Conservation (phyloP, 495 filamentous ascomycete genomes). For the Platismatia glauca region DNA sequence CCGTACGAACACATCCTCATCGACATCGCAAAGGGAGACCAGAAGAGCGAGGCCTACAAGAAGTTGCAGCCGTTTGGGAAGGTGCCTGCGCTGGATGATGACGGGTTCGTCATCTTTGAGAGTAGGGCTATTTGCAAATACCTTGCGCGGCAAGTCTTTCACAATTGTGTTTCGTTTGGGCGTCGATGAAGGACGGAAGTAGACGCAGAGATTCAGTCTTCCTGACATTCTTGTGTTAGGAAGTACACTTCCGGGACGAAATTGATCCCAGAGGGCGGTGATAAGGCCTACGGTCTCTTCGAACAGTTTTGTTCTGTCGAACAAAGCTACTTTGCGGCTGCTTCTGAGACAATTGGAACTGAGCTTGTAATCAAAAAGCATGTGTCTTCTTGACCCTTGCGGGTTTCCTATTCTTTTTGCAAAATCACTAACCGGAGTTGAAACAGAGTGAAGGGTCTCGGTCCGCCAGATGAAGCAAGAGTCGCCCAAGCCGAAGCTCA, state of each 20-base stretch:
- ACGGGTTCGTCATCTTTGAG: constrained; percentile 28
- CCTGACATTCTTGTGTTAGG: constrained; percentile 11
- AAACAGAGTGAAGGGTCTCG: constrained; percentile 19
- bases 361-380: constrained; percentile 26
- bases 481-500: constrained; percentile 14
- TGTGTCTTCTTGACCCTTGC: constrained; percentile 2
- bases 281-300: constrained; percentile 24
- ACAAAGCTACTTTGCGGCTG: constrained; percentile 21
- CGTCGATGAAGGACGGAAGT: not conserved
- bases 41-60: constrained; percentile 17
- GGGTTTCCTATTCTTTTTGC: not conserved
- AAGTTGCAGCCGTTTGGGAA: constrained; percentile 27
- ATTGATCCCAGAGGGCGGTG: constrained; percentile 22
- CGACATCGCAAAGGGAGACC: constrained; percentile 17
- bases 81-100: constrained; percentile 26
- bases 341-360: constrained; percentile 19
- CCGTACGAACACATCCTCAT: constrained; percentile 20
- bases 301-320: constrained; percentile 27
- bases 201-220: constrained; percentile 7
- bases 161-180: not conserved
- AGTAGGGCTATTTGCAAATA: constrained; percentile 28
- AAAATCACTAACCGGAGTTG: constrained; percentile 12
- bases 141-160: constrained; percentile 22
- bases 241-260: constrained; percentile 19
- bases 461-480: constrained; percentile 20